Evolutionary conservation across 1,284 basidiomycete species (phyloP).

Genomic region (Malassezia yamatoensis): DNA sequence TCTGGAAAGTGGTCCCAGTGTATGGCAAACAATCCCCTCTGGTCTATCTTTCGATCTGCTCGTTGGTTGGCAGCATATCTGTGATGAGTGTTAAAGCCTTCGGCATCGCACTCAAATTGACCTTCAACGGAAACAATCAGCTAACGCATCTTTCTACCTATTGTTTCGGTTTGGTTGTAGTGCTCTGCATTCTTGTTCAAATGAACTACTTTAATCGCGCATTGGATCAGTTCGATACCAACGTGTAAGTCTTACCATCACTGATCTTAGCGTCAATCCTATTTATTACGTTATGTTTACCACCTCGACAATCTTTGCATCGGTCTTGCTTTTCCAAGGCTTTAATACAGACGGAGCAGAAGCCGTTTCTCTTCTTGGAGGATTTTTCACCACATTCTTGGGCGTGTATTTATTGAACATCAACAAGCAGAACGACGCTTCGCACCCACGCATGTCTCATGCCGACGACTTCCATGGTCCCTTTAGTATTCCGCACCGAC

Average conservation of each 20-base stretch:
- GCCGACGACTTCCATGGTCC: not conserved
- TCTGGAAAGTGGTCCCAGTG: slow-evolving; percentile 73
- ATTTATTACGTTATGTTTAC: slow-evolving; percentile 98
- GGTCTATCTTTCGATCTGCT: slow-evolving; percentile 90
- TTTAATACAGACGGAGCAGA: slow-evolving; percentile 81
- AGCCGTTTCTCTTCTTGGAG: slow-evolving; percentile 42
- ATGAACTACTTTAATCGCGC: slow-evolving; percentile 99
- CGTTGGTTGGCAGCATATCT: slow-evolving; percentile 67
- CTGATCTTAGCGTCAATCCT: slow-evolving; percentile 68
- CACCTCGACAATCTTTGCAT: slow-evolving; percentile 86
- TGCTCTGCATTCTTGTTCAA: slow-evolving; percentile 79
- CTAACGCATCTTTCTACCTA: slow-evolving; percentile 90
- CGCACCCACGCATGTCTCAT: slow-evolving; percentile 24
- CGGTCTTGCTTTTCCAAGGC: slow-evolving; percentile 89
- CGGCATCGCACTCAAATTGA: slow-evolving; percentile 90
- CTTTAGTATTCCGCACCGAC: not conserved
- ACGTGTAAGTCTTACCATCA: slow-evolving; percentile 62
- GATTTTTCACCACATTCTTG: slow-evolving; percentile 46
- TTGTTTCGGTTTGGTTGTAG: slow-evolving; percentile 75
- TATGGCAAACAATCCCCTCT: slow-evolving; percentile 79
- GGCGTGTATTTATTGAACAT: slow-evolving; percentile 47
- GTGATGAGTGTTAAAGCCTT: slow-evolving; percentile 95
- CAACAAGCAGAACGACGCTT: slow-evolving; percentile 36
- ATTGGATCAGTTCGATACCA: slow-evolving; percentile 90
- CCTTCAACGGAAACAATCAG: slow-evolving; percentile 86